Conservation (phyloP, 2,329 filamentous ascomycete genomes). For the Aspergillus vadensis region DNA sequence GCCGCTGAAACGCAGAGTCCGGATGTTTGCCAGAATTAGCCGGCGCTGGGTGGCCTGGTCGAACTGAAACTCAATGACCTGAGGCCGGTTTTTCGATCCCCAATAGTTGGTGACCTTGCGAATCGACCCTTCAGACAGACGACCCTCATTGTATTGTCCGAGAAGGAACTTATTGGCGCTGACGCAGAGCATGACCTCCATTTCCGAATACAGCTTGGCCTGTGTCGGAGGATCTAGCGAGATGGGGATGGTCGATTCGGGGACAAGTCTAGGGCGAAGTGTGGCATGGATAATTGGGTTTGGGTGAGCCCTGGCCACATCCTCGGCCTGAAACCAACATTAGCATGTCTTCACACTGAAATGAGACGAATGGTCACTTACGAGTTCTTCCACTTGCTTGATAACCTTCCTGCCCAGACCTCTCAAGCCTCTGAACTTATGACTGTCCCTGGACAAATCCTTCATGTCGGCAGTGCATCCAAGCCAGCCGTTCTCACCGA, state of each 20-base stretch:
- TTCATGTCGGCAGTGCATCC: constrained; percentile 38
- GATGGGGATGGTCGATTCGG: constrained; percentile 36
- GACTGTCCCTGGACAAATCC: constrained; percentile 27
- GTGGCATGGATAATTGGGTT: constrained; percentile 14
- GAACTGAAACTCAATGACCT: constrained; percentile 55
- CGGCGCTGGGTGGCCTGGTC: constrained; percentile 54
- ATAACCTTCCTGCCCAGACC: constrained; percentile 43
- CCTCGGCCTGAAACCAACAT: constrained; percentile 25
- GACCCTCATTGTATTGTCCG: constrained; percentile 42
- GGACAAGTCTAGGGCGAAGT: constrained; percentile 18
- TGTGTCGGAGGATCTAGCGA: constrained; percentile 45
- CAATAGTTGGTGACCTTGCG: constrained; percentile 43
- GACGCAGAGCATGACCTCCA: constrained; percentile 50
- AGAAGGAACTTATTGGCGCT: constrained; percentile 50
- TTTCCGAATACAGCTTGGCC: constrained; percentile 47
- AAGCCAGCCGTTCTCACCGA: constrained; percentile 46
- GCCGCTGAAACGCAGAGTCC: constrained; percentile 50
- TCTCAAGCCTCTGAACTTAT: constrained; percentile 36
- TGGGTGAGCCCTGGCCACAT: constrained; percentile 27
- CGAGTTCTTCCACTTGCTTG: constrained; percentile 40
- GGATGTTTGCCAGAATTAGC: constrained; percentile 50
- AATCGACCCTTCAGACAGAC: constrained; percentile 44
- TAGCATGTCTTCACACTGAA: background rate
- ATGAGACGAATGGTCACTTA: constrained; percentile 23
- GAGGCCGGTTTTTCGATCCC: constrained; percentile 50